These are phyloP conservation scores for Lactarius pseudohatsudake DNA, from an alignment of 768 basidiomycete genomes.

Conservation along the genomic window DNA sequence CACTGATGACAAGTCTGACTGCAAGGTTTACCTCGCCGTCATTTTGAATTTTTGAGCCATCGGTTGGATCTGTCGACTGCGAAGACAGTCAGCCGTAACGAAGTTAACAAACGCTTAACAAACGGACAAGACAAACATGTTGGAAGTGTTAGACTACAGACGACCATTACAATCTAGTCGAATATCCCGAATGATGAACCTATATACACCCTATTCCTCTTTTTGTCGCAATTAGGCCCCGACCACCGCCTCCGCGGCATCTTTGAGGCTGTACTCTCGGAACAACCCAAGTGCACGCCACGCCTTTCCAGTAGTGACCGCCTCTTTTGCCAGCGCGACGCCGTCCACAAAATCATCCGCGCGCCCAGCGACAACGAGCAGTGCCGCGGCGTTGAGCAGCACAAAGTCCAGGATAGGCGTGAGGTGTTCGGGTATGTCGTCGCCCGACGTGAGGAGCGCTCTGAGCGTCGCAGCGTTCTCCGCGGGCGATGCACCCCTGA, in stretches of 20 bases:
- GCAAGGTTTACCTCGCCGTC: no score
- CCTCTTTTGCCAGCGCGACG: constrained; percentile 61
- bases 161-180: no score
- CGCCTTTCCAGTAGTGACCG: constrained; percentile 57
- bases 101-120: no score
- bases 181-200: no score
- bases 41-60: no score
- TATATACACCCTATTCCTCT: no score
- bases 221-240: background rate
- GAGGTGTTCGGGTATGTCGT: constrained; percentile 53
- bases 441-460: constrained; percentile 58
- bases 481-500: constrained; percentile 68
- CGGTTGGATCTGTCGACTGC: no score
- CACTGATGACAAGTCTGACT: no score
- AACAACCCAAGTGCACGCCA: constrained; percentile 27
- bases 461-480: constrained; percentile 81
- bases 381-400: constrained; percentile 83
- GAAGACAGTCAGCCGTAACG: no score
- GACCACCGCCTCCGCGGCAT: constrained; percentile 6
- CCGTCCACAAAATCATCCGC: constrained; percentile 72
- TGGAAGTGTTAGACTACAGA: no score
- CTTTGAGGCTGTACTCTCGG: constrained; percentile 15
- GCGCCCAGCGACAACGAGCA: constrained; percentile 81
- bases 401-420: constrained; percentile 81
- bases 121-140: no score